phyloP scores from a whole-genome alignment of 108 stramenopile species.

The Cyclotella distinguenda region DNA sequence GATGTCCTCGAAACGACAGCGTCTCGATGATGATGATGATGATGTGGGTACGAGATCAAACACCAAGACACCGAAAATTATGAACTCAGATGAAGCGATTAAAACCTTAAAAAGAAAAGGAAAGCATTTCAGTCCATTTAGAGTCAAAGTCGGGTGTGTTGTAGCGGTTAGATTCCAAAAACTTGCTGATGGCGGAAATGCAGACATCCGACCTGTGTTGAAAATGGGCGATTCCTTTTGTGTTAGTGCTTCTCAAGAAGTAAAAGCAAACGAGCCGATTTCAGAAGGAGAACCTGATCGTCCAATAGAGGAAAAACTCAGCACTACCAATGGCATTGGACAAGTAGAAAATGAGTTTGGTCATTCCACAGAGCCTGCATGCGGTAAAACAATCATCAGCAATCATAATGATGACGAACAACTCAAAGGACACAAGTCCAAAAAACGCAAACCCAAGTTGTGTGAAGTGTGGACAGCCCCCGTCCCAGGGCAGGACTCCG shows the following conservation, averaged over 20 bases:
- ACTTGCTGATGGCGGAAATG: conserved; percentile 41
- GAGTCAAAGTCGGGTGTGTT: conserved; percentile 65
- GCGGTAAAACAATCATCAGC: neutral
- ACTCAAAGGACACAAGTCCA: neutral
- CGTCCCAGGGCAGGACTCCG: conserved; percentile 58
- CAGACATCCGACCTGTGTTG: conserved; percentile 10
- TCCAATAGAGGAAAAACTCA: neutral
- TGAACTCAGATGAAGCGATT: neutral
- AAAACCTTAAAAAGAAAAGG: conserved; percentile 30
- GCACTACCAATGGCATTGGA: too few relatives aligned
- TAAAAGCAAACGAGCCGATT: neutral
- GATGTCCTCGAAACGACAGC: conserved; percentile 1
- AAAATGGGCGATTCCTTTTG: conserved; percentile 28
- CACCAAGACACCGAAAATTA: neutral
- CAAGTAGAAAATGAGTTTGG: too few relatives aligned
- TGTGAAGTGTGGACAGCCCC: conserved; percentile 67
- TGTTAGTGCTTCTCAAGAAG: neutral
- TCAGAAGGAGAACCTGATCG: neutral
- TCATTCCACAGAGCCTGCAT: neutral
- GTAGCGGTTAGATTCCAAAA: conserved; percentile 59
- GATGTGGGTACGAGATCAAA: neutral
- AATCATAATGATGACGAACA: neutral
- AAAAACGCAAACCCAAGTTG: conserved; percentile 13
- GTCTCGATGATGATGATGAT: neutral
- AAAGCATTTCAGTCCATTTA: conserved; percentile 68